Evolutionary conservation across 352 stramenopile genomes (phyloP).

Genomic region (Elongisporangium anandrum): DNA sequence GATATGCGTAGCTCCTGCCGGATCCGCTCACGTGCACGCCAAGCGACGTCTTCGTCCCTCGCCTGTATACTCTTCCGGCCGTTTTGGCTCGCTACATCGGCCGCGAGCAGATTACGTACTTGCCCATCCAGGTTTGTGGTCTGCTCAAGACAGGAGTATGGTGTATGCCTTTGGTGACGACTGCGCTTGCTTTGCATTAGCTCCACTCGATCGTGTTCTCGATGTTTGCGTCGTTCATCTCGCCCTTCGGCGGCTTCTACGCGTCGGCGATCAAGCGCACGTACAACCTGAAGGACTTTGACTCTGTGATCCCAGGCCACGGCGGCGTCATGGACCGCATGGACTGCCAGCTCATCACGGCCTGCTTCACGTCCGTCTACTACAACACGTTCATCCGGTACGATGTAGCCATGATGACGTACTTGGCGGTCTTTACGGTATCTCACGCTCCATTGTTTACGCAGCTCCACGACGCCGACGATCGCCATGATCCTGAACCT

Average conservation of each 20-base stretch:
- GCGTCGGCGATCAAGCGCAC: constrained; percentile 98
- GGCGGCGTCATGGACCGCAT: constrained; percentile 97
- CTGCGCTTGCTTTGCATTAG: constrained; percentile 36
- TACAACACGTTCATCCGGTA: constrained; percentile 96
- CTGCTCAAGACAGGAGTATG: neutral
- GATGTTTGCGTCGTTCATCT: constrained; percentile 97
- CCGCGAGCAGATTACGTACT: constrained; percentile 71
- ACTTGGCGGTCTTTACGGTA: neutral
- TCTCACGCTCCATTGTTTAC: constrained; percentile 5
- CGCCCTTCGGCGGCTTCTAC: constrained; percentile 99
- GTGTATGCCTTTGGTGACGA: neutral
- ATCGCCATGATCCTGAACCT: constrained; percentile 75
- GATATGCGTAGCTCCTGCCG: constrained; percentile 48
- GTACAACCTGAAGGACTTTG: constrained; percentile 99
- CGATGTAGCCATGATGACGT: constrained; percentile 5
- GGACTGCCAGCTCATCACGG: constrained; percentile 96
- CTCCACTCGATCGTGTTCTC: constrained; percentile 96
- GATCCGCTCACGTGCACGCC: constrained; percentile 64
- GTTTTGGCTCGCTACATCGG: constrained; percentile 79
- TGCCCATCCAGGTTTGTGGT: constrained; percentile 71
- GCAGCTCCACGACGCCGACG: constrained; percentile 55
- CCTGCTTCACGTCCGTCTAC: constrained; percentile 95
- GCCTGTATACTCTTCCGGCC: constrained; percentile 61
- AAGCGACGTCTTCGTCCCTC: constrained; percentile 52
- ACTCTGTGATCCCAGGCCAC: constrained; percentile 97